Percentiles rank a stretch among this genome's conserved stretches.
phyloP scores from a whole-genome alignment of 2,329 filamentous ascomycete genomes.

The Aureobasidium lini region DNA sequence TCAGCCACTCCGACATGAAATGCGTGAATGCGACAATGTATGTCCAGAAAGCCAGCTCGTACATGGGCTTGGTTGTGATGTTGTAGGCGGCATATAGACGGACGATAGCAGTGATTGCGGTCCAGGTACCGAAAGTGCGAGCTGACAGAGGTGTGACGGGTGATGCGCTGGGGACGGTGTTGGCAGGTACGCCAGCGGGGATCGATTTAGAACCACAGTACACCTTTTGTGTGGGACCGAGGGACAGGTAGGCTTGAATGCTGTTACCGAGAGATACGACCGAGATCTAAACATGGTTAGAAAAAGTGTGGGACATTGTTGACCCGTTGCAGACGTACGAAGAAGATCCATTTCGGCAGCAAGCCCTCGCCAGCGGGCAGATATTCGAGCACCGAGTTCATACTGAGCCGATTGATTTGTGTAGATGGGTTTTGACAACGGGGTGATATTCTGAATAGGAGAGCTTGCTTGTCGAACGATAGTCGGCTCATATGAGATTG shows the following conservation, averaged over 20 bases:
- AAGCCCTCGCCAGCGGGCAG: constrained; percentile 43
- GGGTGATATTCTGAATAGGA: not conserved
- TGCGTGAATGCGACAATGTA: constrained; percentile 71
- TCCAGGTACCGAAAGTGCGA: constrained; percentile 83
- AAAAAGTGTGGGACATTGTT: not conserved
- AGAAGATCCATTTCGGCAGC: constrained; percentile 58
- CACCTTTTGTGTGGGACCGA: constrained; percentile 76
- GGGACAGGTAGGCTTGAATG: constrained; percentile 72
- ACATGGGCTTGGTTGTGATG: constrained; percentile 63
- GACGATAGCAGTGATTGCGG: constrained; percentile 67
- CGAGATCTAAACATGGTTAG: constrained; percentile 55
- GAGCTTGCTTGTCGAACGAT: no score
- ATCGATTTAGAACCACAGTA: constrained; percentile 56
- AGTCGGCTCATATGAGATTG: not conserved
- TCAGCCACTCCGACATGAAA: constrained; percentile 71
- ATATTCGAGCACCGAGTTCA: constrained; percentile 26
- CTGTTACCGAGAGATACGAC: constrained; percentile 77
- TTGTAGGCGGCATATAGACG: constrained; percentile 80
- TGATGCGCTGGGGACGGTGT: constrained; percentile 24
- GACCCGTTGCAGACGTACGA: constrained; percentile 40
- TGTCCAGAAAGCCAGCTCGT: constrained; percentile 74
- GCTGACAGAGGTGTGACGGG: constrained; percentile 66
- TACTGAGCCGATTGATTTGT: constrained; percentile 12
- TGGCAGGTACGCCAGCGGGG: constrained; percentile 19
- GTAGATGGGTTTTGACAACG: not conserved